Percentiles rank a stretch among this genome's conserved stretches.
phyloP scores from a whole-genome alignment of 2,329 filamentous ascomycete species.

The Stachybotrys echinatus region DNA sequence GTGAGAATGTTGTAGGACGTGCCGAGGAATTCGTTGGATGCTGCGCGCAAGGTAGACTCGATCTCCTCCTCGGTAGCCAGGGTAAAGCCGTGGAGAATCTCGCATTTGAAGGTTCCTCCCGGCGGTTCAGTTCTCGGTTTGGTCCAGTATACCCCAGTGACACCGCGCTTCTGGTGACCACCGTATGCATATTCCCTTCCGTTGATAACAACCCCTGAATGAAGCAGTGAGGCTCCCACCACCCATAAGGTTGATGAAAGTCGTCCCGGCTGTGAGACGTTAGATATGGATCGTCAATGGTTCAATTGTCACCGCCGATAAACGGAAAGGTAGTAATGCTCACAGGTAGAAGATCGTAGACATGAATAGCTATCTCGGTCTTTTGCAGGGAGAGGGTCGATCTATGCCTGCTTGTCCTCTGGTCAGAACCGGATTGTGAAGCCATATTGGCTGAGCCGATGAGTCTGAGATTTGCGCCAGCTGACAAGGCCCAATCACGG shows the following conservation, averaged over 20 bases:
- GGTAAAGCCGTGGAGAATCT: conserved; percentile 75
- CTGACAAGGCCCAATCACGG: not conserved
- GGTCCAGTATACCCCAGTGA: conserved; percentile 82
- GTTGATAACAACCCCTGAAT: conserved; percentile 78
- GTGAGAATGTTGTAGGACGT: conserved; percentile 76
- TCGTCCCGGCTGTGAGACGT: not conserved
- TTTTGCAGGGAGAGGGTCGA: conserved; percentile 65
- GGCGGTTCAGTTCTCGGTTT: conserved; percentile 67
- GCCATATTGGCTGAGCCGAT: conserved; percentile 14
- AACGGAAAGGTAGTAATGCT: conserved; percentile 10
- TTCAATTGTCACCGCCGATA: not conserved
- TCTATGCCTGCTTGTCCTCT: conserved; percentile 41
- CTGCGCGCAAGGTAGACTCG: conserved; percentile 60
- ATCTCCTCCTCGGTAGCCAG: conserved; percentile 65
- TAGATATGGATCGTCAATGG: not conserved
- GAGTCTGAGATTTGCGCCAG: not conserved
- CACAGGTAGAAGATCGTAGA: conserved; percentile 73
- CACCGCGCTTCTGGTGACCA: conserved; percentile 64
- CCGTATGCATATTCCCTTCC: conserved; percentile 81
- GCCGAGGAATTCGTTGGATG: conserved; percentile 69
- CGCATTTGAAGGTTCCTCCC: conserved; percentile 69
- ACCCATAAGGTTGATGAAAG: conserved; percentile 75
- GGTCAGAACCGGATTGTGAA: conserved; percentile 17
- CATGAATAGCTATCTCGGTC: conserved; percentile 69
- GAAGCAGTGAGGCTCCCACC: conserved; percentile 70